Conservation (phyloP, 75 land plant species). For the Ceratopteris richardii region DNA sequence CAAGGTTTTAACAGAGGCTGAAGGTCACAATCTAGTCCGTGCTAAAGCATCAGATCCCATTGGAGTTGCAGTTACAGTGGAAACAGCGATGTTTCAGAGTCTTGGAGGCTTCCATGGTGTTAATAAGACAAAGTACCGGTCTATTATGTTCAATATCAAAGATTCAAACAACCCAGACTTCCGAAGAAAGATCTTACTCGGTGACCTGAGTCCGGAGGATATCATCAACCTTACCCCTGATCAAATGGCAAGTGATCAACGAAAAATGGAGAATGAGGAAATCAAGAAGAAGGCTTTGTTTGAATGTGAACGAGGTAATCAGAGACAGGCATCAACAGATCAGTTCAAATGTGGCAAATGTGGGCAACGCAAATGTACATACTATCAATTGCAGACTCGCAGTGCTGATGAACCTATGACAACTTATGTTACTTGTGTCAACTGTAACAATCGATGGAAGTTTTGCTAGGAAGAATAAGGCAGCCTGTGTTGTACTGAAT, state of each 20-base stretch:
- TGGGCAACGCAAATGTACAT: conserved; percentile 65
- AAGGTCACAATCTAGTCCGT: conserved; percentile 22
- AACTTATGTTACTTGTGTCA: conserved; percentile 83
- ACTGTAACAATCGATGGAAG: conserved; percentile 91
- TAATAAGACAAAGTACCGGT: conserved; percentile 72
- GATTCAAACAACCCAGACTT: conserved; percentile 86
- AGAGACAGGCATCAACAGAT: conserved; percentile 65
- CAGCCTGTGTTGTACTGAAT: no score
- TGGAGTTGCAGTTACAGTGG: conserved; percentile 71
- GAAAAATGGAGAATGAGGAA: conserved; percentile 50
- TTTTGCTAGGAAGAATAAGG: conserved; percentile 55
- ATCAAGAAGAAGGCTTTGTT: conserved; percentile 84
- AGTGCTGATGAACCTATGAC: conserved; percentile 99
- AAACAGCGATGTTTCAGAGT: conserved; percentile 59
- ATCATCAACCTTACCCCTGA: conserved; percentile 47
- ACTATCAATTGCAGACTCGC: conserved; percentile 87
- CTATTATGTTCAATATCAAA: conserved; percentile 77
- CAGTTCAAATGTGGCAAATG: conserved; percentile 84
- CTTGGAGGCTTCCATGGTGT: conserved; percentile 55
- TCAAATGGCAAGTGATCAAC: conserved; percentile 89
- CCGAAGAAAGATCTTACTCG: conserved; percentile 66
- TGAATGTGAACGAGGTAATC: conserved; percentile 67
- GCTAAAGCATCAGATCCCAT: conserved; percentile 51
- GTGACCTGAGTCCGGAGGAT: conserved; percentile 53
- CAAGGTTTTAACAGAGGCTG: conserved; percentile 48